Percentiles rank a stretch among this genome's conserved stretches.
phyloP scores from a whole-genome alignment of 306 rosid genomes.

The Sicyos baderoa region DNA sequence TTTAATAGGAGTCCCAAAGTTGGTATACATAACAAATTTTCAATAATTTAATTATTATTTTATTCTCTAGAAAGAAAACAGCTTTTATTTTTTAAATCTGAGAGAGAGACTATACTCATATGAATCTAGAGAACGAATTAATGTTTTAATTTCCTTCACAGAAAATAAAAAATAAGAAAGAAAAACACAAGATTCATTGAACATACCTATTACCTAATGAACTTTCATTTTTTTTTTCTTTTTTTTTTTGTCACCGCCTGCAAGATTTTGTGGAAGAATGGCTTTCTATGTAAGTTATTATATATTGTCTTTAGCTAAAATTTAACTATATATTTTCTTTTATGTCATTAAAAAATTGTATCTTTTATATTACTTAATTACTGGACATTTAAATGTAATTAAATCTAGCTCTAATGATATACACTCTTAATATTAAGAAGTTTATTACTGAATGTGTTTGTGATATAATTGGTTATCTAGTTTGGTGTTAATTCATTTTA shows the following conservation, averaged over 20 bases:
- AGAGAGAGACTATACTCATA: not conserved
- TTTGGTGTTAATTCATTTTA: too few relatives aligned
- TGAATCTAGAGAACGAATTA: not conserved
- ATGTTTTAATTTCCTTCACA: not conserved
- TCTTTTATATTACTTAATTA: too few relatives aligned
- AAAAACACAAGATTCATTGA: not conserved
- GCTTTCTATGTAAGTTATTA: not conserved
- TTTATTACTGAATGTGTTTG: too few relatives aligned
- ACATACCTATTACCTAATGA: not conserved
- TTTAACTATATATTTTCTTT: not conserved
- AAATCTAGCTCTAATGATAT: too few relatives aligned
- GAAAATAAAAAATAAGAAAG: not conserved
- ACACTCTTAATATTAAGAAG: too few relatives aligned
- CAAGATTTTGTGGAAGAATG: slow-evolving; percentile 3
- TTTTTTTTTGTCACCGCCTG: slow-evolving; percentile 2
- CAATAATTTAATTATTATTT: too few relatives aligned
- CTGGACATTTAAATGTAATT: too few relatives aligned
- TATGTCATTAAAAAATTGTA: too few relatives aligned
- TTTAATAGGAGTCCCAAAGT: too few relatives aligned
- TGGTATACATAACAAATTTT: too few relatives aligned
- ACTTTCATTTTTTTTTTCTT: not conserved
- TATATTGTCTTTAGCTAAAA: not conserved
- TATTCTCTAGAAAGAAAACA: not conserved
- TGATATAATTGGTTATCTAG: too few relatives aligned
- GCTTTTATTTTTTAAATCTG: not conserved